Evolutionary conservation across 495 filamentous ascomycete genomes (phyloP), one percentile per base, ranked within the genome.

Genomic region (Achaetomiella virescens): DNA sequence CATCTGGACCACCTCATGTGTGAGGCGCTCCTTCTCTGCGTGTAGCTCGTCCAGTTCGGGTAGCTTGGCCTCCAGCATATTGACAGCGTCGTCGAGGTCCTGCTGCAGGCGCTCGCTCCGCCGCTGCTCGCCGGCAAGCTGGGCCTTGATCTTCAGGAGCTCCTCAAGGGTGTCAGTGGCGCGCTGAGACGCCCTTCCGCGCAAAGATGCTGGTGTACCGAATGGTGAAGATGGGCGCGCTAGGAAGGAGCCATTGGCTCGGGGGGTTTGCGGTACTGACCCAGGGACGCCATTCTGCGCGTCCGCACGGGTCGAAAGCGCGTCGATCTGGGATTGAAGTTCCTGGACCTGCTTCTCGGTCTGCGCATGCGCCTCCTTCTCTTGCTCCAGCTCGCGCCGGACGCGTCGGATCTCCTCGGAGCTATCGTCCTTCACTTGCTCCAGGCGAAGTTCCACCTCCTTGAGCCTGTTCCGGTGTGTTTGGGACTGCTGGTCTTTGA

Each of bases 401-500:
- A 92, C 72, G 43, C 83, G 79, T 12, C 89, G 86, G 48, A 97
- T 78, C 61, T 95, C 88, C 33, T 88, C 85, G 18, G 89, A 87
- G 7, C 85, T 84, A 61, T 90, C 85, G 38, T 95, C 88, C 66
- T 86, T 88, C 14, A 85, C 81, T 53, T 88, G 83, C 50, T 96
- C 89, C 37, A 96, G 66, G 11, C 83, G 71, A 6, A 83, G 72
- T 62, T 95, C 85, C 40, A 96, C 84, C 51, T 96, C 90, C 61
- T 90, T 85, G 8, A 93, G 78, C 29, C 91, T 81, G 52, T 85
- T 81, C 64, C 84, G 87, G 53, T 91, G 84, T 0, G 88, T 93
- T 46, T 87, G 78, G 0, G 89, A 88, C 35, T 89, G 84, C 58
- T 93, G 87, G 43, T 88, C 82, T 60, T 92, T 91, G 45, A 99